Percentiles rank a stretch among this genome's conserved stretches.
Evolutionary conservation across 1,139 yeast species (phyloP).

Genomic region (Debaryomycetaceae sp.): DNA sequence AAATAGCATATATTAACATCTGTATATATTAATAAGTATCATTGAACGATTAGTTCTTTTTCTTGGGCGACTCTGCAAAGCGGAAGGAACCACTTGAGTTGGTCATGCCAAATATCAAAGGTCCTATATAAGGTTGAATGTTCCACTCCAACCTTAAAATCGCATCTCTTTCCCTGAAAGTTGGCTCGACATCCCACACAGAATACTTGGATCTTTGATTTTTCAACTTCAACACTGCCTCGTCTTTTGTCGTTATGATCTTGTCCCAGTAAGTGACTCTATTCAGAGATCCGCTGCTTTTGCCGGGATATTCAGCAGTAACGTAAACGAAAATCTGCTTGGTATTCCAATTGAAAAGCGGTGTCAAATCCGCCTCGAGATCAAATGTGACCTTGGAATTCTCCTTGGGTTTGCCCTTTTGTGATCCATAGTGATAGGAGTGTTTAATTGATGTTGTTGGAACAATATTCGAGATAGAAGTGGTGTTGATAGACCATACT

Average conservation of each 20-base stretch:
- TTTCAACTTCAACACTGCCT: slow-evolving; percentile 53
- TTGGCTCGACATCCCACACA: slow-evolving; percentile 80
- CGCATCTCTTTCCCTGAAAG: slow-evolving; percentile 67
- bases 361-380: slow-evolving; percentile 58
- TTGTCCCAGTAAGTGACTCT: slow-evolving; percentile 90
- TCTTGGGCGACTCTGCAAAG: slow-evolving; percentile 19
- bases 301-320: slow-evolving; percentile 83
- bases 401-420: slow-evolving; percentile 70
- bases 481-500: slow-evolving; percentile 44
- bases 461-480: slow-evolving; percentile 35
- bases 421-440: slow-evolving; percentile 73
- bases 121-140: slow-evolving; percentile 87
- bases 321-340: slow-evolving; percentile 89
- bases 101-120: slow-evolving; percentile 67
- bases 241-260: slow-evolving; percentile 57
- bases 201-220: slow-evolving; percentile 70
- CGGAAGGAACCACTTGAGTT: slow-evolving; percentile 21
- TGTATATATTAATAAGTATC: slow-evolving; percentile 2
- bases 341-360: slow-evolving; percentile 94
- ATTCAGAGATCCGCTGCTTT: slow-evolving; percentile 46
- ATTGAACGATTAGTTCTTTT: slow-evolving; percentile 8
- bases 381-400: slow-evolving; percentile 73
- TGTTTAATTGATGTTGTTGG: slow-evolving; percentile 50
- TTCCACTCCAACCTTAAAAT: slow-evolving; percentile 80
- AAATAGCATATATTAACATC: slow-evolving; percentile 5